These are phyloP conservation scores for Colletotrichum nymphaeae DNA, from an alignment of 2,329 filamentous ascomycete species.

Conservation along the genomic window DNA sequence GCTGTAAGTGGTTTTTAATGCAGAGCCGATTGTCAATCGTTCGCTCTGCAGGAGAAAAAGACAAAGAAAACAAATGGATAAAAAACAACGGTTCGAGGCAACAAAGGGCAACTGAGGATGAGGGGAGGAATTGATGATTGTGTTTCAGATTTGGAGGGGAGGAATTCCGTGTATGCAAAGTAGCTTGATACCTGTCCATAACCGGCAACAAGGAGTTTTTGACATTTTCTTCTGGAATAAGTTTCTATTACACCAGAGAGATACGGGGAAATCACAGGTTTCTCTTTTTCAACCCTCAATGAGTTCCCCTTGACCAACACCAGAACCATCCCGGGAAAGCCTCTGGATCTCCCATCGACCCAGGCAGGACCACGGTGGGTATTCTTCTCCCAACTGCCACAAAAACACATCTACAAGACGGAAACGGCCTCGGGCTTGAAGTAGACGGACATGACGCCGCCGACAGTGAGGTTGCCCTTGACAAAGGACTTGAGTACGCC, in stretches of 20 bases:
- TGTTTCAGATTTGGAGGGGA: background rate
- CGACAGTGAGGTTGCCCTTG: slow-evolving; percentile 44
- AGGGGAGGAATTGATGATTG: background rate
- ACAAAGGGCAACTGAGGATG: background rate
- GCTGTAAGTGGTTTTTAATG: background rate
- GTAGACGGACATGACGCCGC: slow-evolving; percentile 54
- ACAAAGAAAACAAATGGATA: background rate
- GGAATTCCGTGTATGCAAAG: slow-evolving; percentile 11
- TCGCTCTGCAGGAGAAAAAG: background rate
- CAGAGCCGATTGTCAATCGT: background rate
- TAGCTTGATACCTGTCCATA: slow-evolving; percentile 34
- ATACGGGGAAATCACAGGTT: background rate
- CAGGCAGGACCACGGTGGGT: no score
- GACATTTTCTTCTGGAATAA: background rate
- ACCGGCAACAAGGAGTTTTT: slow-evolving; percentile 25
- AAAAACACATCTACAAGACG: background rate
- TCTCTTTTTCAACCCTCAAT: background rate
- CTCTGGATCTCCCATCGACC: background rate
- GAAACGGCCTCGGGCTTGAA: slow-evolving; percentile 49
- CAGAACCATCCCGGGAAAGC: no score
- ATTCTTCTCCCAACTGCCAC: background rate
- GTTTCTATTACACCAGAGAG: background rate
- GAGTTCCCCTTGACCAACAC: no score
- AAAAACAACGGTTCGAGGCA: background rate
- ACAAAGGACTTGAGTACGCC: slow-evolving; percentile 51